These are phyloP conservation scores for Kuraishia molischiana DNA, from an alignment of 805 yeast genomes.

Conservation along the genomic window DNA sequence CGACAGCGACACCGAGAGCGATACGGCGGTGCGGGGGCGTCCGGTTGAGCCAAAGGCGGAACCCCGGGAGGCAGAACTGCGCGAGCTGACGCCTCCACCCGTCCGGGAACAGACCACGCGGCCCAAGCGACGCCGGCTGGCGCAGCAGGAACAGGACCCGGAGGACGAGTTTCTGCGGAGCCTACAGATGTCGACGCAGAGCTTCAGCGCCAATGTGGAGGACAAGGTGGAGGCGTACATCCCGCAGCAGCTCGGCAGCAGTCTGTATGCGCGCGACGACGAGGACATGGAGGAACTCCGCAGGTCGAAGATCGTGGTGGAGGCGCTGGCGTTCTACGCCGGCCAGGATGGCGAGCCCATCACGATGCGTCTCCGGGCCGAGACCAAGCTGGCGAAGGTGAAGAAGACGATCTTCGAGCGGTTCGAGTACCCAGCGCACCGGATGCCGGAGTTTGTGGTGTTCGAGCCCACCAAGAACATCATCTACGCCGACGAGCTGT, in stretches of 20 bases:
- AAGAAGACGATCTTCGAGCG: not conserved
- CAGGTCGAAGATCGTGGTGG: not conserved
- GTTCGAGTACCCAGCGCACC: not conserved
- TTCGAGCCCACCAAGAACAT: not conserved
- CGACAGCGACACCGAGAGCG: too few relatives aligned
- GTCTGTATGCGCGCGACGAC: not conserved
- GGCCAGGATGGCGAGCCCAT: not conserved
- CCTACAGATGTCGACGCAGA: constrained; percentile 3
- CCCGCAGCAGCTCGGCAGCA: not conserved
- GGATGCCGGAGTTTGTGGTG: not conserved
- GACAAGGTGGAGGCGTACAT: not conserved
- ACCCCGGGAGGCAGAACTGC: too few relatives aligned
- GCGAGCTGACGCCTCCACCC: constrained; percentile 1
- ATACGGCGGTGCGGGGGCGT: too few relatives aligned
- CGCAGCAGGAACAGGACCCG: not conserved
- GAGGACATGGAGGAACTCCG: not conserved
- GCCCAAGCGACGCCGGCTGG: not conserved
- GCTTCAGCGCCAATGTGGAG: constrained; percentile 3
- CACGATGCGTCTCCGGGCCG: not conserved
- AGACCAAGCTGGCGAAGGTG: not conserved
- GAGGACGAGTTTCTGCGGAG: constrained; percentile 7
- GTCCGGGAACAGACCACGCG: not conserved
- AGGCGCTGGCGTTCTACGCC: not conserved
- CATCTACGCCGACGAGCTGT: not conserved
- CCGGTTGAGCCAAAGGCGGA: too few relatives aligned